Percentiles rank a stretch among this genome's conserved stretches.
These are phyloP conservation scores for Pichia sp. DNA, from an alignment of 1,139 yeast genomes.

Conservation along the genomic window DNA sequence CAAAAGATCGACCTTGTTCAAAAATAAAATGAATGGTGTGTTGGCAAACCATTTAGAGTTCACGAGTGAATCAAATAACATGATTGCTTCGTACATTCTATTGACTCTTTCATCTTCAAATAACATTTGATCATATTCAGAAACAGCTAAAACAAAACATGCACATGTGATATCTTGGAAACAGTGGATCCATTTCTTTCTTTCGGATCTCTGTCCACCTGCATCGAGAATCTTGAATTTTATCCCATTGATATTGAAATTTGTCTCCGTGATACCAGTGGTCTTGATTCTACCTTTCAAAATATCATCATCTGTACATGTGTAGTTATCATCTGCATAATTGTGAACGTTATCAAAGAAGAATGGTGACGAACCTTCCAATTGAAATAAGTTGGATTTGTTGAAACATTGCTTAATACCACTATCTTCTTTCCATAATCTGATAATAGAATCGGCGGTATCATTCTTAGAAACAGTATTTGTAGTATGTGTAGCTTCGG, in stretches of 20 bases:
- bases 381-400: conserved; percentile 73
- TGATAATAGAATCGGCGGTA: conserved; percentile 66
- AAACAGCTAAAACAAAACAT: conserved; percentile 85
- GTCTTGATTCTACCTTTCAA: conserved; percentile 91
- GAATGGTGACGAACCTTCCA: conserved; percentile 77
- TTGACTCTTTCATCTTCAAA: conserved; percentile 90
- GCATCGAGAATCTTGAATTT: conserved; percentile 86
- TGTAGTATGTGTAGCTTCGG: background rate
- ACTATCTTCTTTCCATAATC: conserved; percentile 64
- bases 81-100: conserved; percentile 88
- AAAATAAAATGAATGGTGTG: conserved; percentile 85
- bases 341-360: conserved; percentile 68
- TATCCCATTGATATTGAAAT: conserved; percentile 64
- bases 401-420: conserved; percentile 64
- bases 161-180: conserved; percentile 91
- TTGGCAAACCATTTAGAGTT: conserved; percentile 83
- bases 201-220: conserved; percentile 95
- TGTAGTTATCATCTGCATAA: conserved; percentile 63
- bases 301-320: conserved; percentile 80
- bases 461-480: conserved; percentile 36
- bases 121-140: conserved; percentile 89
- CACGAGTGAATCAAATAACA: conserved; percentile 79
- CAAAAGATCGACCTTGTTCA: conserved; percentile 85
- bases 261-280: conserved; percentile 91
- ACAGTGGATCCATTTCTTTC: conserved; percentile 96